Conservation (phyloP, 805 yeast genomes). For the Candida sakaeoensis region DNA sequence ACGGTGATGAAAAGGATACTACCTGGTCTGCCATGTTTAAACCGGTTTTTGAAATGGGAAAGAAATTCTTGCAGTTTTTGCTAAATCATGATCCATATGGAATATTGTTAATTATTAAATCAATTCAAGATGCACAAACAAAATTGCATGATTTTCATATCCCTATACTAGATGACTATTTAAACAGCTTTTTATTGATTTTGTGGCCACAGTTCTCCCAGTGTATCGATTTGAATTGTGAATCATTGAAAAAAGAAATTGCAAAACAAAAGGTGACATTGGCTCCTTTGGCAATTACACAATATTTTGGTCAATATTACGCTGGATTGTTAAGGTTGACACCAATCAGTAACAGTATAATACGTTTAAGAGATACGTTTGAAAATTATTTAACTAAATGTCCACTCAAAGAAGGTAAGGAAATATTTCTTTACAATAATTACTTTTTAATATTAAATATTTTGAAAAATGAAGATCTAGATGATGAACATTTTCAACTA, state of each 20-base stretch:
- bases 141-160: constrained; percentile 62
- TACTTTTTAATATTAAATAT: constrained; percentile 61
- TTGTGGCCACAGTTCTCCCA: constrained; percentile 87
- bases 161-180: constrained; percentile 68
- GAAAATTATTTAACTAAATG: constrained; percentile 75
- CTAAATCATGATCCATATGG: constrained; percentile 65
- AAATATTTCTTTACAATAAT: constrained; percentile 70
- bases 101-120: constrained; percentile 66
- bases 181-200: constrained; percentile 58
- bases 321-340: constrained; percentile 65
- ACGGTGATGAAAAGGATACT: constrained; percentile 33
- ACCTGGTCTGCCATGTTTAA: constrained; percentile 37
- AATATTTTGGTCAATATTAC: constrained; percentile 70
- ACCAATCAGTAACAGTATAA: constrained; percentile 68
- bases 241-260: constrained; percentile 54
- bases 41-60: constrained; percentile 37
- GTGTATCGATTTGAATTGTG: constrained; percentile 74
- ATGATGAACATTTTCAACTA: constrained; percentile 34
- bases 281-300: constrained; percentile 60
- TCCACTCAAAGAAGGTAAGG: constrained; percentile 52
- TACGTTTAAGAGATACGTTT: constrained; percentile 70
- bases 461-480: constrained; percentile 41
- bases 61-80: constrained; percentile 45
- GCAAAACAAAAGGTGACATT: constrained; percentile 28
- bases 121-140: constrained; percentile 61